phyloP scores from a whole-genome alignment of 352 stramenopile genomes.

The Globisporangium parvum region DNA sequence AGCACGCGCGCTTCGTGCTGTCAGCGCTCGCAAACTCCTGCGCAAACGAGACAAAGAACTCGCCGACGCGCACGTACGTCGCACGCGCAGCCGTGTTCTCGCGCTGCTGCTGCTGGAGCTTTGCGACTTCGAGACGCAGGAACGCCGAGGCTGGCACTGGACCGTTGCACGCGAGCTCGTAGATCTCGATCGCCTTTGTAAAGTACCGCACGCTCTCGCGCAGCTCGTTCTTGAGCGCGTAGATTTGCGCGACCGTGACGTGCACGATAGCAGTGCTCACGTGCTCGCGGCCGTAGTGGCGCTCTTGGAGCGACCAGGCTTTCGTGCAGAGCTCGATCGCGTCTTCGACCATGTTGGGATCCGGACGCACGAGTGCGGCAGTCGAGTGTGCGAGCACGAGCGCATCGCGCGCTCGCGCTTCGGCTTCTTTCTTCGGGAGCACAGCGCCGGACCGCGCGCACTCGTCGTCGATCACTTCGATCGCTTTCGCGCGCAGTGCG shows the following conservation, averaged over 20 bases:
- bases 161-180: constrained; percentile 47
- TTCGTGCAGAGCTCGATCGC: constrained; percentile 62
- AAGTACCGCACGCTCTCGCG: constrained; percentile 39
- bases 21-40: constrained; percentile 43
- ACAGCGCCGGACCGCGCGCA: constrained; percentile 11
- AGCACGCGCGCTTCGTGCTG: constrained; percentile 51
- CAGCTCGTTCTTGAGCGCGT: constrained; percentile 29
- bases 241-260: constrained; percentile 46
- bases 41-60: constrained; percentile 60
- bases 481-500: constrained; percentile 29
- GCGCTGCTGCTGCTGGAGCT: constrained; percentile 33
- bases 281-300: constrained; percentile 39
- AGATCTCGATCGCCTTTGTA: constrained; percentile 42
- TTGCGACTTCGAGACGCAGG: constrained; percentile 55
- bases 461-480: constrained; percentile 31
- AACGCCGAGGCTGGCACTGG: constrained; percentile 47
- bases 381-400: constrained; percentile 37
- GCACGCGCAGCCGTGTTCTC: constrained; percentile 10
- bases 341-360: constrained; percentile 41
- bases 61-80: constrained; percentile 30
- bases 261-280: constrained; percentile 47
- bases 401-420: constrained; percentile 25
- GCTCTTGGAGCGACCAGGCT: constrained; percentile 55
- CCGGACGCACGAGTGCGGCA: constrained; percentile 18
- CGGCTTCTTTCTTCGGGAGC: constrained; percentile 49